Conservation (phyloP, 129 eudicot genomes). For the Helianthus tuberosus region DNA sequence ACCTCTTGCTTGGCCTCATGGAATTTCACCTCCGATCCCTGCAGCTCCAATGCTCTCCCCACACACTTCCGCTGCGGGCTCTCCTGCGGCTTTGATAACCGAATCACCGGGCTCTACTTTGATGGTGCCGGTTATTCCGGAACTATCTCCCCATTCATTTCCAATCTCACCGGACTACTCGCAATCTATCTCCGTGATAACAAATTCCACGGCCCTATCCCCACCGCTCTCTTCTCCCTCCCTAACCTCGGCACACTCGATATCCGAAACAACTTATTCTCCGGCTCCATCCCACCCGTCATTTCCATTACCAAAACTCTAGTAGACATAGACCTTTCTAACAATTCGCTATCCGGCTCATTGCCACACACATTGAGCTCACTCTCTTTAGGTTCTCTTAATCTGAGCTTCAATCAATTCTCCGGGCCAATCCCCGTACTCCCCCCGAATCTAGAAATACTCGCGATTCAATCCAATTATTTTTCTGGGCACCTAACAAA, state of each 20-base stretch:
- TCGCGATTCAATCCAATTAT: slow-evolving; percentile 61
- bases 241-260: slow-evolving; percentile 50
- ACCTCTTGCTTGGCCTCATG: slow-evolving; percentile 69
- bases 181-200: slow-evolving; percentile 65
- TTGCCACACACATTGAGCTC: slow-evolving; percentile 47
- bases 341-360: slow-evolving; percentile 54
- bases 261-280: slow-evolving; percentile 67
- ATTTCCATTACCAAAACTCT: slow-evolving; percentile 48
- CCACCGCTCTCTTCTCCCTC: slow-evolving; percentile 61
- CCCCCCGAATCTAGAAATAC: slow-evolving; percentile 52
- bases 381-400: slow-evolving; percentile 51
- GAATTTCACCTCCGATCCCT: slow-evolving; percentile 73
- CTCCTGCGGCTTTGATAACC: slow-evolving; percentile 45
- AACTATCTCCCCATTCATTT: slow-evolving; percentile 34
- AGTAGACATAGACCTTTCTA: slow-evolving; percentile 55
- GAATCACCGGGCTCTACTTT: slow-evolving; percentile 44
- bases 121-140: slow-evolving; percentile 39
- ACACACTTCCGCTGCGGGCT: slow-evolving; percentile 80
- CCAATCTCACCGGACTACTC: slow-evolving; percentile 49
- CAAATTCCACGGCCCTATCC: slow-evolving; percentile 70
- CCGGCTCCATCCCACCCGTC: slow-evolving; percentile 65
- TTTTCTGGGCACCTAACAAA: slow-evolving; percentile 49
- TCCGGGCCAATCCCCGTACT: slow-evolving; percentile 68
- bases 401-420: slow-evolving; percentile 74
- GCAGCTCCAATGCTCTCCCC: slow-evolving; percentile 43